Percentiles rank a stretch among this genome's conserved stretches.
Conservation (phyloP, 768 basidiomycete genomes). For the Suillus cothurnatus region DNA sequence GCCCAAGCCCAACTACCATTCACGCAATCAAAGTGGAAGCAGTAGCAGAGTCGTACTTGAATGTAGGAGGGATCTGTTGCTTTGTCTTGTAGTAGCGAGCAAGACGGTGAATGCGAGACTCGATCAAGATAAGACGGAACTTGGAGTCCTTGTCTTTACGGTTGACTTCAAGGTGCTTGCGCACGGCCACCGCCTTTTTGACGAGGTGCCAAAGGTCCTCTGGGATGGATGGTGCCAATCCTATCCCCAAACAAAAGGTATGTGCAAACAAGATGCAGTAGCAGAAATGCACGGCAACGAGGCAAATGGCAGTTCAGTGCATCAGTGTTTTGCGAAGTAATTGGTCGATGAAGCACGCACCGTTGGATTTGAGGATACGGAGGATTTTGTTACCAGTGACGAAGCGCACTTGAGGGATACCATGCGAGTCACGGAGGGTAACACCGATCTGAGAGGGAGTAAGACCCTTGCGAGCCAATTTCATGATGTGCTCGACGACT, state of each 20-base stretch:
- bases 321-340: slow-evolving; percentile 22
- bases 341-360: slow-evolving; percentile 48
- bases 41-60: slow-evolving; percentile 97
- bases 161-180: slow-evolving; percentile 98
- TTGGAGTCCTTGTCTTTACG: slow-evolving; percentile 99
- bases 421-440: slow-evolving; percentile 95
- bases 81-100: slow-evolving; percentile 99
- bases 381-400: slow-evolving; percentile 99
- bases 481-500: slow-evolving; percentile 93
- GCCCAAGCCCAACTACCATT: slow-evolving; percentile 19
- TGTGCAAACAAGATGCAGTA: slow-evolving; percentile 11
- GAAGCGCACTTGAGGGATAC: slow-evolving; percentile 97
- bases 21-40: slow-evolving; percentile 90
- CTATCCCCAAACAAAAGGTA: slow-evolving; percentile 66
- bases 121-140: slow-evolving; percentile 96
- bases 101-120: slow-evolving; percentile 97
- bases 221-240: slow-evolving; percentile 95
- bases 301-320: slow-evolving; percentile 14
- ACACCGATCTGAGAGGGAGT: slow-evolving; percentile 99
- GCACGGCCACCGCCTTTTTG: slow-evolving; percentile 99
- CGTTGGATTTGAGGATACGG: slow-evolving; percentile 93
- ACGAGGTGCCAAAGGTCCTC: slow-evolving; percentile 99
- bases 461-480: slow-evolving; percentile 96
- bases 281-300: slow-evolving; percentile 10
- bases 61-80: slow-evolving; percentile 96